Conservation (phyloP, 768 basidiomycete genomes). For the Xerocomus potaroensis region DNA sequence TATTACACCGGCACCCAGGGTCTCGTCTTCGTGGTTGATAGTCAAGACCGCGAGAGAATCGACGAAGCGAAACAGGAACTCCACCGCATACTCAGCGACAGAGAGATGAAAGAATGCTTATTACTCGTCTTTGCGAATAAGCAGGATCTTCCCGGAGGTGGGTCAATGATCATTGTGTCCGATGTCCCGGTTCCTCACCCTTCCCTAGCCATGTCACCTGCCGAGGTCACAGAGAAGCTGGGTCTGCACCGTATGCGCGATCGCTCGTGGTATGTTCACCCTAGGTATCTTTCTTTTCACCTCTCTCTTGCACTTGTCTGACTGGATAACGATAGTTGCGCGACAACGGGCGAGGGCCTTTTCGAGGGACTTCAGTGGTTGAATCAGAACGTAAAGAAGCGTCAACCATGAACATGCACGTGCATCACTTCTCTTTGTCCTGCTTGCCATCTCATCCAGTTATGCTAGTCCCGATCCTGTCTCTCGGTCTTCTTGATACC, state of each 20-base stretch:
- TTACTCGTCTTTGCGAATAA: slow-evolving; percentile 99
- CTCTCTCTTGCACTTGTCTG: neutral
- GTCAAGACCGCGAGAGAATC: slow-evolving; percentile 90
- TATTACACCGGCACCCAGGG: slow-evolving; percentile 99
- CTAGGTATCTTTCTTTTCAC: slow-evolving; percentile 56
- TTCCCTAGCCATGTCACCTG: slow-evolving; percentile 86
- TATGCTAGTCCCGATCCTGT: slow-evolving; percentile 14
- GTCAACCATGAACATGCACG: slow-evolving; percentile 54
- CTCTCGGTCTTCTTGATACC: slow-evolving; percentile 28
- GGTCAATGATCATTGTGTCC: slow-evolving; percentile 23
- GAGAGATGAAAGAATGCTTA: slow-evolving; percentile 98
- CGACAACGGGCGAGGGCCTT: slow-evolving; percentile 93
- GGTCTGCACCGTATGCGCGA: slow-evolving; percentile 96
- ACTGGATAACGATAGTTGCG: slow-evolving; percentile 59
- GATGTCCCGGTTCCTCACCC: neutral
- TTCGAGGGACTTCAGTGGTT: slow-evolving; percentile 98
- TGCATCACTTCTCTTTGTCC: slow-evolving; percentile 12
- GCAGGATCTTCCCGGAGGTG: slow-evolving; percentile 96
- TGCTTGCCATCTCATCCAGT: slow-evolving; percentile 23
- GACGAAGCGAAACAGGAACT: slow-evolving; percentile 96
- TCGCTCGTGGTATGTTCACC: slow-evolving; percentile 98
- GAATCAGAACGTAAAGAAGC: slow-evolving; percentile 95
- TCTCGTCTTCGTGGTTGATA: slow-evolving; percentile 97
- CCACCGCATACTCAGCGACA: slow-evolving; percentile 91
- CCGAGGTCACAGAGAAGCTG: slow-evolving; percentile 96